Evolutionary conservation across 2,329 filamentous ascomycete genomes (phyloP), one percentile per base, ranked within the genome.

Genomic region (Aspergillus costaricaensis): DNA sequence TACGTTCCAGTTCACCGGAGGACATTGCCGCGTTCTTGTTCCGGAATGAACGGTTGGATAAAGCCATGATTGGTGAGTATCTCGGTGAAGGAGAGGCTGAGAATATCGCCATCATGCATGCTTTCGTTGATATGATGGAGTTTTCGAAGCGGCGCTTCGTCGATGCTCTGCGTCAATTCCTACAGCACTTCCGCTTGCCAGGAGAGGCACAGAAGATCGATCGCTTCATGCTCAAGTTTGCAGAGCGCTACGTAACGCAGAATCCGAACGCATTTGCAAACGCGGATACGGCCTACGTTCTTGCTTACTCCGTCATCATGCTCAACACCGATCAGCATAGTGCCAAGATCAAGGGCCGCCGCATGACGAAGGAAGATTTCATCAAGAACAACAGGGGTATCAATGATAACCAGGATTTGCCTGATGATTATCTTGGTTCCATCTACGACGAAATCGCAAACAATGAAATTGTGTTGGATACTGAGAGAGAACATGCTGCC

Each of bases 321-420:
- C 81, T 99, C 55, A 99, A 99, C 75, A 96, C 93, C 1, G 95
- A 99, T 80, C 86, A 94, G 68, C 95, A 99, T 79, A 98, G 94
- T 75, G 84, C 81, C 65, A 96, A 97, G 74, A 85, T 99, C 69
- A 89, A 88, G 72, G 83, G 82, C 1, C 87, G 86, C 67, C 88
- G 92, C 56, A 99, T 99, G 95, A 96, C 89, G 25, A 92, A 92
- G 66, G 91, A 96, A 64, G 96, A 99, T 67, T 99, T 99, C 73
- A 96, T 99, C 81, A 97, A 96, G 81, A 99, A 99, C 79, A 99
- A 99, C 76, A 84, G 95, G 27, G 95, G 95, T 60, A 99, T 99
- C 81, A 98, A 99, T 77, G 95, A 99, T 78, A 94, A 91, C 67
- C 90, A 92, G 30, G 91, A 98, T 79, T 80, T 99, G 61, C 95